Evolutionary conservation across 805 yeast species (phyloP), one percentile per base, ranked within the genome.

Genomic region (Candida easanensis): DNA sequence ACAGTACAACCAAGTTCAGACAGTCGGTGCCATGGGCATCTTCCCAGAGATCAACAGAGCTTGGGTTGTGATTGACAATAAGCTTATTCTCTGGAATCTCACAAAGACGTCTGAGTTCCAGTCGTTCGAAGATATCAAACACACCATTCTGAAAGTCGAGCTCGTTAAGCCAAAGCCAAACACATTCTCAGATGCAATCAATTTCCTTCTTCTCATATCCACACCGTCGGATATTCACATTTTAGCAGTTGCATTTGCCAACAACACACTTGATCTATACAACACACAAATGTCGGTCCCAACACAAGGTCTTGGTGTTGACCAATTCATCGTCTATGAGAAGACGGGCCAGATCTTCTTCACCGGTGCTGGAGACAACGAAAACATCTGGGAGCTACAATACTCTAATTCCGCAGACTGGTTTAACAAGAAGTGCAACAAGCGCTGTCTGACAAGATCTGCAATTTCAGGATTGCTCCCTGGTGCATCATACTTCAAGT

Each of bases 61-160:
- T 13, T 93, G 97, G 97, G 74, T 91, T 25, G 79, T 84, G 3
- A 78, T 82, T 25, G 97, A 88, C 57, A 83, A 84, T 60, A 84
- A 84, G 54, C 70, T 91, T 54, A 77, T 85, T 26, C 71, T 95
- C 19, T 93, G 98, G 98, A 84, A 89, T 61, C 80, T 83, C 58
- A 56, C 66, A 8, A 77, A 75, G 44, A 71, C 79, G 11, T 73
- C 76, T 22, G 91, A 84, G 46, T 86, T 80, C 57, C 81, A 82
- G 54, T 79, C 88, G 8, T 84, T 91, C 39, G 97, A 88, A 60
- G 95, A 84, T 51, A 76, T 89, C 49, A 74, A 79, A 41, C 87
- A 86, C 52, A 77, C 93, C 2, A 88, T 93, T 38, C 67, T 86
- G 41, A 73, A 87, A 13, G 91, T 89, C 16, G 76, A 78, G 42